Base-by-base conservation (phyloP, 2,329 filamentous ascomycete species). In the Colletotrichum neosansevieriae region DNA sequence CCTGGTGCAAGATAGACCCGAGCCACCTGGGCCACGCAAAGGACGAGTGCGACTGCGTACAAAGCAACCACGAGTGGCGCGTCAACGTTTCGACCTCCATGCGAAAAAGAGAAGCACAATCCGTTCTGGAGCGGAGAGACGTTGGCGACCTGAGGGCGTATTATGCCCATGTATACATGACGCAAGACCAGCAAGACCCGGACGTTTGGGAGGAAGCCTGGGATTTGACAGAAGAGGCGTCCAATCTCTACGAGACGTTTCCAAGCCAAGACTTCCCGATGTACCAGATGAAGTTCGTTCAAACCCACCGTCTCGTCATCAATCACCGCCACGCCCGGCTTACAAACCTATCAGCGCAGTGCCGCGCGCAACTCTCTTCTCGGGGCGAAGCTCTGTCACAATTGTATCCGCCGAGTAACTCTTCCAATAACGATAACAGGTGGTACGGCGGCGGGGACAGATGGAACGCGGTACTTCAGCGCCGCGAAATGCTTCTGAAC, bases 41-140 rank as follows among this genome's bases (percentile, higher is more conserved):
- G 6, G 29, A 50, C 9, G 2, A 10, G 15, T 69, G 66, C 42
- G 49, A 69, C 6, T 66, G 66, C 24, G 6, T 15, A n/a, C 7
- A 15, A n/a, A 66, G 36, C 34, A 15, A 44, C 9, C 47, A 69
- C 34, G 61, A 60, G 49, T 69, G 66, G 66, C 66, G 61, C 10
- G n/a, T 19, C 42, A 69, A 69, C 59, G 17, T 42, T 3, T 56
- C 59, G 42, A 40, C 45, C n/a, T 44, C 58, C 4, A 40, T 63
- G 29, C 56, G 65, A 13, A 68, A 68, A 40, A 68, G 60, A 40
- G 68, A 63, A 42, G 64, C 68, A 2, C 3, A 29, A 7, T 21
- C 56, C 15, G 24, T 69, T 6, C 38, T 69, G 7, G 10, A 69
- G 11, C n/a, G 13, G 1, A 38, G 29, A 15, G 24, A 66, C 58